Evolutionary conservation across 2,329 filamentous ascomycete species (phyloP), one percentile per base, ranked within the genome.

Genomic region (Sphaerostilbella broomeana): DNA sequence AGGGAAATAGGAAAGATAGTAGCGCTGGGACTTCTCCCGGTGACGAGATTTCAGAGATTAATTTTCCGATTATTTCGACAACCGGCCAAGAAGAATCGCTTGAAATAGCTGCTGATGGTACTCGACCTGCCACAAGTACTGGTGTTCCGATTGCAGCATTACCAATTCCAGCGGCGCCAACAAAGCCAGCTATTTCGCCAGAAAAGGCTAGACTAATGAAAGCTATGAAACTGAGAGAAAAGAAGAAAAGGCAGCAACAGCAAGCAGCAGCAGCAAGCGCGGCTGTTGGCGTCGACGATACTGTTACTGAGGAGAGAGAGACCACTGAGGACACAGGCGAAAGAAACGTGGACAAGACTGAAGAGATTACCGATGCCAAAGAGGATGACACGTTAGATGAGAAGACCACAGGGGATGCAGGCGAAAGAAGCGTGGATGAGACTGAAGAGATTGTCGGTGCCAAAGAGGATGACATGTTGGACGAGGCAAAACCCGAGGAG

Each of bases 181-280:
- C 51, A 25, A 66, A 65, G 51, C 62, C 64, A 60, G 52, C 70
- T 59, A 83, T 94, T 53, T 87, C 86, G 1, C 86, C 86, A 1
- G 92, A 98, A 60, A 97, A 94, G 65, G 79, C 86, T 45, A 76
- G 92, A 39, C 69, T 98, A 47, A 89, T 95, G 86, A 95, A 94
- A 65, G 92, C 92, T 6, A 74, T 95, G 65, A 85, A 95, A 61
- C 63, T 95, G 50, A 77, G 90, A 37, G 92, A 94, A 62, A 87
- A 84, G 63, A 88, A 87, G 60, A 79, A 67, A 57, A 67, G 64
- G 61, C 20, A 41, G 31, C 38, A 35, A 25, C 17, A 40, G 30
- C 30, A 28, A 10, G 16, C 28, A 8, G n/a, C 17, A 30, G 25
- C 24, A 11, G 38, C 12, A 43, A 41, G 11, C 28, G 4, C 25